phyloP scores from a whole-genome alignment of 2,329 filamentous ascomycete genomes.

The Cryphonectria carpinicola region DNA sequence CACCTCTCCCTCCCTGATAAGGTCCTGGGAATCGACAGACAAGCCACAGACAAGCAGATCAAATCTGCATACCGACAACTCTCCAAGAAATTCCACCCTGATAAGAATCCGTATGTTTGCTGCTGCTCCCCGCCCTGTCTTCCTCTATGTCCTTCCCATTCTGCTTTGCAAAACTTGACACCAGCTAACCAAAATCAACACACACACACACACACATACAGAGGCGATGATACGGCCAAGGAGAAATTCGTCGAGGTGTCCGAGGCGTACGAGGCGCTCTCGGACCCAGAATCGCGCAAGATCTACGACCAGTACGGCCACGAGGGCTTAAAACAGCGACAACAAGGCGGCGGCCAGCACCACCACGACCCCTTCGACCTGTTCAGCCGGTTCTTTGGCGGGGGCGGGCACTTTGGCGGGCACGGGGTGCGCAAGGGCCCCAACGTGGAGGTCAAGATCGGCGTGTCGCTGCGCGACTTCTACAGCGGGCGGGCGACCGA shows the following conservation, averaged over 20 bases:
- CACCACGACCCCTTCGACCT: slow-evolving; percentile 92
- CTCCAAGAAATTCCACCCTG: slow-evolving; percentile 95
- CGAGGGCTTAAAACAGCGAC: slow-evolving; percentile 83
- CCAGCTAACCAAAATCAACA: background rate
- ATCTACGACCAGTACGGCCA: slow-evolving; percentile 96
- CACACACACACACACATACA: slow-evolving; percentile 39
- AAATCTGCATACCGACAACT: slow-evolving; percentile 91
- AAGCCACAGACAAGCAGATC: slow-evolving; percentile 83
- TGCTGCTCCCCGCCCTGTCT: slow-evolving; percentile 1
- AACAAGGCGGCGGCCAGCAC: slow-evolving; percentile 65
- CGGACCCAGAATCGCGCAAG: slow-evolving; percentile 75
- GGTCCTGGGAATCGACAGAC: slow-evolving; percentile 78
- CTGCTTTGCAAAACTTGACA: slow-evolving; percentile 4
- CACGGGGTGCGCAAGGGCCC: slow-evolving; percentile 76
- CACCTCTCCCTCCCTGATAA: slow-evolving; percentile 48
- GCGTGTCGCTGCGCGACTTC: slow-evolving; percentile 83
- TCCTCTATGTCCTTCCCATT: slow-evolving; percentile 18
- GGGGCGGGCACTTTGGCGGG: slow-evolving; percentile 80
- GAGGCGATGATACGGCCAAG: slow-evolving; percentile 77
- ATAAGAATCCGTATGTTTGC: slow-evolving; percentile 87
- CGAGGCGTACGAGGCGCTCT: slow-evolving; percentile 93
- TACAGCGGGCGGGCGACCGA: slow-evolving; percentile 88
- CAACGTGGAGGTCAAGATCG: slow-evolving; percentile 85
- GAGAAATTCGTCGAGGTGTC: slow-evolving; percentile 93
- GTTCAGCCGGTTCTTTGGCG: slow-evolving; percentile 96